These are phyloP conservation scores for Ophidiomyces ophidiicola DNA, from an alignment of 2,329 filamentous ascomycete species.

Conservation along the genomic window DNA sequence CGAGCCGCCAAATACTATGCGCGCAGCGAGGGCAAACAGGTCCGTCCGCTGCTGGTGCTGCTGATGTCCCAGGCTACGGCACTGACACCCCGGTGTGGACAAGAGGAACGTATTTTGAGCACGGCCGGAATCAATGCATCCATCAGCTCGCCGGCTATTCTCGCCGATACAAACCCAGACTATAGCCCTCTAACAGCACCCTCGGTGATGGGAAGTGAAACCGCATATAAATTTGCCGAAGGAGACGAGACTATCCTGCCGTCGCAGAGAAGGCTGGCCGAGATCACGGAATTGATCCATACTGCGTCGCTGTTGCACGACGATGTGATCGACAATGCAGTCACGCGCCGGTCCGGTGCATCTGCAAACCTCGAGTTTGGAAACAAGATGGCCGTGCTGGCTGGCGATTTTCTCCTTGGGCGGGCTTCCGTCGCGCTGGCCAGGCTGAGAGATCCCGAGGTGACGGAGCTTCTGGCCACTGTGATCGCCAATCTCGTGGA, in stretches of 20 bases:
- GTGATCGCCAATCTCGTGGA: slow-evolving; percentile 97
- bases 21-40: slow-evolving; percentile 89
- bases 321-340: slow-evolving; percentile 91
- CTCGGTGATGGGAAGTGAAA: slow-evolving; percentile 31
- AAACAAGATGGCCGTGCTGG: slow-evolving; percentile 97
- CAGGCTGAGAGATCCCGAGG: slow-evolving; percentile 79
- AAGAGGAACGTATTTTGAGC: slow-evolving; percentile 17
- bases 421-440: slow-evolving; percentile 88
- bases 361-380: slow-evolving; percentile 92
- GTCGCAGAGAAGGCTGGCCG: slow-evolving; percentile 81
- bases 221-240: slow-evolving; percentile 11
- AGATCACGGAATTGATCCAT: slow-evolving; percentile 96
- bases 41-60: slow-evolving; percentile 84
- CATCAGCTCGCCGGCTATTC: slow-evolving; percentile 48
- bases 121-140: slow-evolving; percentile 42
- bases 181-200: slow-evolving; percentile 42
- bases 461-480: slow-evolving; percentile 84
- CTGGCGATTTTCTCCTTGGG: slow-evolving; percentile 90
- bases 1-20: slow-evolving; percentile 98
- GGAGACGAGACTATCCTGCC: slow-evolving; percentile 54
- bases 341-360: slow-evolving; percentile 67
- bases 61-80: slow-evolving; percentile 92
- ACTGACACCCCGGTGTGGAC: slow-evolving; percentile 53
- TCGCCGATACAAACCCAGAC: slow-evolving; percentile 73
- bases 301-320: slow-evolving; percentile 93